Conservation (phyloP, 1,139 yeast genomes). For the Saccharomyces hybrid region DNA sequence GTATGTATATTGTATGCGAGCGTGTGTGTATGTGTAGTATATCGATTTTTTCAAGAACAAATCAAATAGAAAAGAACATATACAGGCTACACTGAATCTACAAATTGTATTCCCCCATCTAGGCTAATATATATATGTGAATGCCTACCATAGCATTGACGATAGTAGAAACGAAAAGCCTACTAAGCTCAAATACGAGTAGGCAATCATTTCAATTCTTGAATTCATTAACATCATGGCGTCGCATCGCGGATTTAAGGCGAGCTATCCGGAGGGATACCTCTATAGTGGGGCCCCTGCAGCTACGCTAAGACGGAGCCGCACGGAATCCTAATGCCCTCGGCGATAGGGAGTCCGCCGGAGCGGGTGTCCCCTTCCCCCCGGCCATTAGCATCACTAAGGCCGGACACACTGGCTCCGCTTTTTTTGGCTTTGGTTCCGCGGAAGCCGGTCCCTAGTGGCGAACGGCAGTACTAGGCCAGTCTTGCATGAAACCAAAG, state of each 20-base stretch:
- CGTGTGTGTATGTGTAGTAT: neutral
- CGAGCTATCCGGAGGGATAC: neutral
- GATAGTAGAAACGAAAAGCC: too few relatives aligned
- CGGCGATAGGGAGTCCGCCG: neutral
- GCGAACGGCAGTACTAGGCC: neutral
- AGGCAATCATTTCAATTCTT: neutral
- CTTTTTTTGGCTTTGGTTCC: neutral
- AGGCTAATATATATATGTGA: neutral
- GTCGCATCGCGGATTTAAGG: neutral
- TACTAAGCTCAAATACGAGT: neutral
- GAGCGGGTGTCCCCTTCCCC: neutral
- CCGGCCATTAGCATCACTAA: neutral
- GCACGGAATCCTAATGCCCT: neutral
- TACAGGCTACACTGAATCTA: neutral
- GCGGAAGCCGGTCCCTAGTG: neutral
- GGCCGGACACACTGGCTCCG: neutral
- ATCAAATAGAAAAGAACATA: neutral
- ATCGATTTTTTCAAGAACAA: neutral
- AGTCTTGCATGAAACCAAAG: neutral
- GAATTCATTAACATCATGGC: neutral
- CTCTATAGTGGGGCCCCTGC: neutral
- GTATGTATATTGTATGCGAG: neutral
- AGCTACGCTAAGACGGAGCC: neutral
- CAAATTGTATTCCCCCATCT: neutral
- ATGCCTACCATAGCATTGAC: too few relatives aligned